Base-by-base conservation (phyloP, 2,329 filamentous ascomycete genomes). In the Neonectria sp. region DNA sequence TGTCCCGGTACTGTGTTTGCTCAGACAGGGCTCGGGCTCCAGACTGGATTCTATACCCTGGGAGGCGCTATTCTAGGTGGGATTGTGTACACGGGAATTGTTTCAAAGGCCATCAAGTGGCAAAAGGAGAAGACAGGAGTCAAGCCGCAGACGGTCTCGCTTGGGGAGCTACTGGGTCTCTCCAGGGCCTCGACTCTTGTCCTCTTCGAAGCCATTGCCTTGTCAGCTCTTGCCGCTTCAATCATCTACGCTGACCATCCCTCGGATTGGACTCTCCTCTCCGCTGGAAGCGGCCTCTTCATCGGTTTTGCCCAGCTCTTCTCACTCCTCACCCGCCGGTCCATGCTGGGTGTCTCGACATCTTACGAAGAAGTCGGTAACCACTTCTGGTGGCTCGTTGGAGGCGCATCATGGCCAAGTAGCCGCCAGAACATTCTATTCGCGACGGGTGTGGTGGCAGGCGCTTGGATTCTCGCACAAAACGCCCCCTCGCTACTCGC, bases 1-100 rank as follows among this genome's bases (percentile, higher is more conserved):
- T 92, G 91, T 66, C 90, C 91, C 0, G 91, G 91, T 0, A 91
- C 90, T 0, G 84, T 92, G 6, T 84, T 91, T 55, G 86, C 87
- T 0, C 91, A 93, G 78, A 73, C 89, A 12, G 89, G 85, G 2
- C 80, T 85, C 13, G 86, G 88, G 2, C 80, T 90, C 3, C 79
- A 75, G 2, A 85, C 86, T 0, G 89, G 88, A 0, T 76, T 84
- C 45, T 86, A 83, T 60, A 86, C 87, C 0, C 79, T 92, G 2
- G 79, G 80, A 0, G 91, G 91, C 7, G 86, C 85, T 27, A 68
- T 89, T 0, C 67, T 86, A 2, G 91, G 88, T 4, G 91, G 90
- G 3, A 79, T 90, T 7, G 68, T 85, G 8, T 90, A 84, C 82
- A 82, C 84, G 0, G 82, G 83, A 1, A 75, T 84, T 60, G 69